These are phyloP conservation scores for Penicillium verhagenii DNA, from an alignment of 495 filamentous ascomycete species.

Conservation along the genomic window DNA sequence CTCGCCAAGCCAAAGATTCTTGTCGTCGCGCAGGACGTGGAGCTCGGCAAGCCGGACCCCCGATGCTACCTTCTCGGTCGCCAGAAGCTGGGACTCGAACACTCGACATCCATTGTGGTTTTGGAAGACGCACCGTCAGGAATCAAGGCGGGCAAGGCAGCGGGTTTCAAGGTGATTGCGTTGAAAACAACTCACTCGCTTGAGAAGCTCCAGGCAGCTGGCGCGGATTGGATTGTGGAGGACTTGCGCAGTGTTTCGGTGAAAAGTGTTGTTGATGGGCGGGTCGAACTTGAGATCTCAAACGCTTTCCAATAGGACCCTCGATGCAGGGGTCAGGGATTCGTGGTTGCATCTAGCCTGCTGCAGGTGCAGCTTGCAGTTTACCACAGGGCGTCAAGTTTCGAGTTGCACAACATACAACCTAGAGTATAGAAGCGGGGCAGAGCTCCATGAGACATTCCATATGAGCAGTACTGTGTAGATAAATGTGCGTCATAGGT, in stretches of 20 bases:
- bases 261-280: slow-evolving; percentile 49
- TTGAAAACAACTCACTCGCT: slow-evolving; percentile 80
- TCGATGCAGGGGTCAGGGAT: slow-evolving; percentile 6
- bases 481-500: not conserved
- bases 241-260: slow-evolving; percentile 73
- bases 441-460: not conserved
- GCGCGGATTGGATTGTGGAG: slow-evolving; percentile 83
- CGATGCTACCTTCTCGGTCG: slow-evolving; percentile 76
- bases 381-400: not conserved
- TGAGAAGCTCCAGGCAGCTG: slow-evolving; percentile 66
- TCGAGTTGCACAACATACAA: slow-evolving; percentile 2
- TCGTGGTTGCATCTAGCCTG: not conserved
- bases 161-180: slow-evolving; percentile 85
- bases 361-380: slow-evolving; percentile 3
- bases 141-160: slow-evolving; percentile 81
- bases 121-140: slow-evolving; percentile 95
- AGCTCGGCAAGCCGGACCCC: slow-evolving; percentile 81
- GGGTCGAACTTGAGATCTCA: slow-evolving; percentile 53
- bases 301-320: slow-evolving; percentile 40
- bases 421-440: slow-evolving; percentile 1
- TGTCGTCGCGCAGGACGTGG: slow-evolving; percentile 83
- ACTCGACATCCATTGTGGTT: slow-evolving; percentile 64
- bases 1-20: slow-evolving; percentile 72
- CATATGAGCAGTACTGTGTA: slow-evolving; percentile 4
- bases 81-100: slow-evolving; percentile 56